Evolutionary conservation across 805 yeast genomes (phyloP).

Genomic region (Sporopachydermia quercuum): DNA sequence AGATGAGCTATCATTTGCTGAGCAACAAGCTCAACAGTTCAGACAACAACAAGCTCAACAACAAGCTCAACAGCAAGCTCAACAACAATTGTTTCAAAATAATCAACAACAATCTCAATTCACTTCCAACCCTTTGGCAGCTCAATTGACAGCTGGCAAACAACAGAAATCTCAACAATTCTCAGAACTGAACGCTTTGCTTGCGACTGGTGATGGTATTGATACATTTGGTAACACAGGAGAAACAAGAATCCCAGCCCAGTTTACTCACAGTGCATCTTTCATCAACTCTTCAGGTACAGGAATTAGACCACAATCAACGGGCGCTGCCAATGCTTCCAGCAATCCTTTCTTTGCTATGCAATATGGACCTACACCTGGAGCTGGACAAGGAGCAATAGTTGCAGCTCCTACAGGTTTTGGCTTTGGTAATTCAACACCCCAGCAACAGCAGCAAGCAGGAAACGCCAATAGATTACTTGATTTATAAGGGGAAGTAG

Average conservation of each 20-base stretch:
- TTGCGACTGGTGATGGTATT: conserved; percentile 79
- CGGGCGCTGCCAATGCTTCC: conserved; percentile 18
- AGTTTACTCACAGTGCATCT: conserved; percentile 68
- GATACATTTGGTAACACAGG: conserved; percentile 92
- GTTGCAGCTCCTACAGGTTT: conserved; percentile 83
- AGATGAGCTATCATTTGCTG: conserved; percentile 2
- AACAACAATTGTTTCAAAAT: conserved; percentile 7
- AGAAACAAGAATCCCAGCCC: conserved; percentile 76
- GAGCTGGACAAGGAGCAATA: conserved; percentile 44
- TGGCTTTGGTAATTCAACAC: conserved; percentile 76
- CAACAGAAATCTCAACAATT: conserved; percentile 39
- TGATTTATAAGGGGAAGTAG: conserved; percentile 11
- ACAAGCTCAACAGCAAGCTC: conserved; percentile 9
- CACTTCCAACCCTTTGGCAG: conserved; percentile 20
- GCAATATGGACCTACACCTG: conserved; percentile 47
- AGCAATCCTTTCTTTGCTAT: conserved; percentile 48
- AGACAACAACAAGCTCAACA: conserved; percentile 13
- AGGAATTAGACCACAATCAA: conserved; percentile 40
- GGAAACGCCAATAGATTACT: conserved; percentile 13
- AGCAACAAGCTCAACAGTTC: conserved; percentile 16
- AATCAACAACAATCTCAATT: conserved; percentile 11
- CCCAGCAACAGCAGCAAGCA: conserved; percentile 17
- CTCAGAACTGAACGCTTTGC: conserved; percentile 61
- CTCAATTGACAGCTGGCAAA: conserved; percentile 35
- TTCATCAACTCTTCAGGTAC: conserved; percentile 85